Conservation (phyloP, 2,329 filamentous ascomycete genomes). For the Fusarium hostae region DNA sequence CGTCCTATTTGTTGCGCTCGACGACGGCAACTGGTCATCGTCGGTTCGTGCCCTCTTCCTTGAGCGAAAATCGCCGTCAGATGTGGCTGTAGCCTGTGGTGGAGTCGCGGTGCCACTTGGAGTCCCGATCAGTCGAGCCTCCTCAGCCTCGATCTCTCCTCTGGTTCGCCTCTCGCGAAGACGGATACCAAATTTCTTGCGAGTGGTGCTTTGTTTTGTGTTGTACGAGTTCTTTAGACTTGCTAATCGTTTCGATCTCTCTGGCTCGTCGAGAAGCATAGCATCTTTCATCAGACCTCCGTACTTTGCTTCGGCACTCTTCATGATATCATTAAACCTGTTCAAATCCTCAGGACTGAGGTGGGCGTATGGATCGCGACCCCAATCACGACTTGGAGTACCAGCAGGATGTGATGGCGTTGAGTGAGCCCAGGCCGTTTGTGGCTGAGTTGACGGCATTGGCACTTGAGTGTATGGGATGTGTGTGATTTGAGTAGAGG, state of each 20-base stretch:
- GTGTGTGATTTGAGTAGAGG: neutral
- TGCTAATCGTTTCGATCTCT: constrained; percentile 50
- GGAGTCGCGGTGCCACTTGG: constrained; percentile 22
- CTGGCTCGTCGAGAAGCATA: constrained; percentile 50
- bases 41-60: constrained; percentile 43
- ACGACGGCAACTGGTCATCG: constrained; percentile 5
- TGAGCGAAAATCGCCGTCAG: constrained; percentile 17
- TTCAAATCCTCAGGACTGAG: constrained; percentile 48
- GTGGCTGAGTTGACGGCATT: neutral
- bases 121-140: constrained; percentile 50
- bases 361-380: constrained; percentile 58
- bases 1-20: neutral
- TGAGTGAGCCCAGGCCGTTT: constrained; percentile 6
- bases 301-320: constrained; percentile 50
- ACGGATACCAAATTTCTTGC: constrained; percentile 68
- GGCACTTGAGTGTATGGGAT: neutral
- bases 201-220: constrained; percentile 66
- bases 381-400: constrained; percentile 49
- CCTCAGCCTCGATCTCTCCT: constrained; percentile 58
- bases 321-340: constrained; percentile 47
- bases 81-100: constrained; percentile 2
- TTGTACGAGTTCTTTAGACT: constrained; percentile 64
- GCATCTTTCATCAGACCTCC: constrained; percentile 56
- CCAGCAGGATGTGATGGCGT: neutral
- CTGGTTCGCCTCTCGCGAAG: constrained; percentile 61